Base-by-base conservation (phyloP, 2,329 filamentous ascomycete species). In the Leptographium flavum region DNA sequence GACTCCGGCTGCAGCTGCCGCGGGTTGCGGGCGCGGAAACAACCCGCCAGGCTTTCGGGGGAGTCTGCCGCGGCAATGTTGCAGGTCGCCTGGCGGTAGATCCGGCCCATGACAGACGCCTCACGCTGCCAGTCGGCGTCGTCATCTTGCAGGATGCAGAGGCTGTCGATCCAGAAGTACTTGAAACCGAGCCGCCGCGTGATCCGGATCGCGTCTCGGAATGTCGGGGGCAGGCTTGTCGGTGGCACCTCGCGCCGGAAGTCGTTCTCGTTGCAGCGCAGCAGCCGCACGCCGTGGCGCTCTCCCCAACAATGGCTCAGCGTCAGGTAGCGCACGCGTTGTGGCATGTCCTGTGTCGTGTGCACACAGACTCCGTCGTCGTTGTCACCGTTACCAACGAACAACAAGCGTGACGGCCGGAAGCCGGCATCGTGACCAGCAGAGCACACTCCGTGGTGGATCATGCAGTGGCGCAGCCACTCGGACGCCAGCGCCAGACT, bases 111-210 rank as follows among this genome's bases (percentile, higher is more conserved):
- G 17, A 17, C 23, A 10, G 8, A 11, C 21, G 38, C 42, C 9
- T 51, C 49, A 5, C 19, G 32, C 1, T 30, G n/a, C 48, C 48
- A 53, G 39, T 60, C 57, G 4, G 48, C 42, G 2, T 28, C 21
- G 8, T 42, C 41, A 40, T 57, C 52, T 21, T 47, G 46, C 14
- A 45, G 22, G 19, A 47, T 32, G 27, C 46, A 47, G 15, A 47
- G 42, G 25, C 27, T 21, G 37, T 47, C 46, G 27, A 47, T 45
- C 46, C 42, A 47, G 17, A 47, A 22, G 35, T 47, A 47, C 1
- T 21, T 21, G n/a, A 45, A 32, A 3, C 41, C 36, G 23, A 44
- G 42, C 17, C 41, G 38, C 11, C 40, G 42, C 4, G 32, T 42
- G 14, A 47, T 39, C 14, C 25, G 30, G 13, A 47, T 42, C 7